Conservation (phyloP, 2,329 filamentous ascomycete species). For the Fusarium verrucosum region DNA sequence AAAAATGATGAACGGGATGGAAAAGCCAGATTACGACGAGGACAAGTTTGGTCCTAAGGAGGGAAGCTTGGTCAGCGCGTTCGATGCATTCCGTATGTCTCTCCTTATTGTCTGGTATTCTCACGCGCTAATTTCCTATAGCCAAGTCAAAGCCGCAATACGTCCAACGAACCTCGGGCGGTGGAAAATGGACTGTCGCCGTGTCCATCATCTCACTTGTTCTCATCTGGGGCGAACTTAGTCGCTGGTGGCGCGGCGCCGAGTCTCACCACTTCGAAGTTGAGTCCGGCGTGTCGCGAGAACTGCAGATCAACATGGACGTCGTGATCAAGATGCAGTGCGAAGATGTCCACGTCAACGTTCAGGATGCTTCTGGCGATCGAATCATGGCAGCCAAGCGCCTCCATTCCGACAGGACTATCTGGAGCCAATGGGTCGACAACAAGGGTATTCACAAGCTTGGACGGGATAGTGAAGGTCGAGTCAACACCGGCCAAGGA, state of each 20-base stretch:
- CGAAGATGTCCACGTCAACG: constrained; percentile 89
- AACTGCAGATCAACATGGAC: constrained; percentile 94
- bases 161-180: constrained; percentile 81
- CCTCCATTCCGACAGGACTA: constrained; percentile 79
- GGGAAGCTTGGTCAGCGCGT: constrained; percentile 76
- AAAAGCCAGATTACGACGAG: constrained; percentile 73
- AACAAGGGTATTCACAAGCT: constrained; percentile 71
- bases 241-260: constrained; percentile 82
- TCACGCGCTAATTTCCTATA: constrained; percentile 51
- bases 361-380: constrained; percentile 94
- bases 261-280: constrained; percentile 93
- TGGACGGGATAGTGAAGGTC: constrained; percentile 64
- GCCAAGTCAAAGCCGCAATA: constrained; percentile 97
- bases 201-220: constrained; percentile 78
- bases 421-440: constrained; percentile 84
- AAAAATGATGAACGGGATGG: constrained; percentile 78
- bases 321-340: constrained; percentile 92
- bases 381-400: constrained; percentile 83
- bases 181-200: constrained; percentile 91
- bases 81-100: constrained; percentile 92
- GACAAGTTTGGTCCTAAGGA: constrained; percentile 80
- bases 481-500: constrained; percentile 59
- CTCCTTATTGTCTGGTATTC: not conserved
- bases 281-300: constrained; percentile 87
- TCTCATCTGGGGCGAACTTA: constrained; percentile 80